These are phyloP conservation scores for Talaromyces ruber DNA, from an alignment of 495 filamentous ascomycete genomes.

Conservation along the genomic window DNA sequence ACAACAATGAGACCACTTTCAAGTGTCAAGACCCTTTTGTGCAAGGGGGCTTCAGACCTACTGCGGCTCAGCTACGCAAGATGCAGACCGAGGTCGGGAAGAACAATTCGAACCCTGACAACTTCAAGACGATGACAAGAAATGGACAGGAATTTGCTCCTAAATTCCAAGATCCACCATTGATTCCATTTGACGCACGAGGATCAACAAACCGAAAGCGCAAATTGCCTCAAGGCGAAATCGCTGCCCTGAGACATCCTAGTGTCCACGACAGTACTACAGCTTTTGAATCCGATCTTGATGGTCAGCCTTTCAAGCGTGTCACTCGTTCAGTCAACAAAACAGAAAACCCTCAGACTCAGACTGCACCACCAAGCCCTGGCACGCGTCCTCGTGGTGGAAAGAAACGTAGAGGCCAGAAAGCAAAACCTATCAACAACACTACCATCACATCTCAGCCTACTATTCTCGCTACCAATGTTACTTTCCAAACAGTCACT, in stretches of 20 bases:
- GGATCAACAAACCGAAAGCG: constrained; percentile 40
- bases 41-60: constrained; percentile 37
- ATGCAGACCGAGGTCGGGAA: constrained; percentile 25
- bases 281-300: constrained; percentile 20
- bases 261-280: constrained; percentile 21
- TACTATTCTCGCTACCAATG: not conserved
- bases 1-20: constrained; percentile 8
- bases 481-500: not conserved
- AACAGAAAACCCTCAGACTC: constrained; percentile 17
- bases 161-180: constrained; percentile 38
- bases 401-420: not conserved
- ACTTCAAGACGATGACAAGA: constrained; percentile 23
- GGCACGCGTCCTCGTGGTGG: constrained; percentile 5
- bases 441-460: not conserved
- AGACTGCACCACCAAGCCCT: constrained; percentile 9
- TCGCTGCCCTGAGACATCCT: constrained; percentile 17
- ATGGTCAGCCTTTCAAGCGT: constrained; percentile 18
- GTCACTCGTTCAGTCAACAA: constrained; percentile 25
- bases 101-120: constrained; percentile 31
- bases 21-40: constrained; percentile 28
- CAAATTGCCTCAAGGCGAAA: constrained; percentile 33
- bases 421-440: not conserved
- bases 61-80: constrained; percentile 29
- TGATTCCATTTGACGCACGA: constrained; percentile 39
- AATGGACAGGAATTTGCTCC: constrained; percentile 27